Conservation (phyloP, 768 basidiomycete genomes). For the Rhodotorula sphaerocarpa region DNA sequence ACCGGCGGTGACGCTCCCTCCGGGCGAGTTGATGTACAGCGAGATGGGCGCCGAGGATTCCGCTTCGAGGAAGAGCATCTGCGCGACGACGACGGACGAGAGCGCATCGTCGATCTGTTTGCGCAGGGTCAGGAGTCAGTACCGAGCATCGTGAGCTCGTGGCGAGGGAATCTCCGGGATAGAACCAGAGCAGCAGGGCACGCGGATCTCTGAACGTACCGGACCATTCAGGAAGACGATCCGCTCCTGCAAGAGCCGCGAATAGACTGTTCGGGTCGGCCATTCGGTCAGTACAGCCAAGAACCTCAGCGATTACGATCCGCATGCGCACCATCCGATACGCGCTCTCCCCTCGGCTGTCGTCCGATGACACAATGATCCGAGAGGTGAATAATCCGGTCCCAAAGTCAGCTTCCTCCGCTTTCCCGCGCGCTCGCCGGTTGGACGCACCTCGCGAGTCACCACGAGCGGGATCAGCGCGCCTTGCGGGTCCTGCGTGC, state of each 20-base stretch:
- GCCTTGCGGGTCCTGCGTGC: no score
- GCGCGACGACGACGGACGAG: slow-evolving; percentile 78
- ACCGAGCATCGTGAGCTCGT: no score
- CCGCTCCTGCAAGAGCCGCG: slow-evolving; percentile 78
- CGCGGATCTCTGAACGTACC: slow-evolving; percentile 50
- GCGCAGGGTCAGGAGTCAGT: background rate
- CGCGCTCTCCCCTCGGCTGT: slow-evolving; percentile 29
- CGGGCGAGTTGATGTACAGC: slow-evolving; percentile 93
- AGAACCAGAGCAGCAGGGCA: no score
- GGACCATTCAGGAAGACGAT: slow-evolving; percentile 94
- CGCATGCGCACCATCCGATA: slow-evolving; percentile 19
- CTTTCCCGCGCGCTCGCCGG: no score
- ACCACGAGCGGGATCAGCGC: slow-evolving; percentile 20
- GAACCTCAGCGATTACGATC: no score
- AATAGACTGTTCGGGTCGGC: slow-evolving; percentile 54
- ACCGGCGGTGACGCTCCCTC: slow-evolving; percentile 90
- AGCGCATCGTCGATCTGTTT: slow-evolving; percentile 78
- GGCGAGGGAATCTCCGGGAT: no score
- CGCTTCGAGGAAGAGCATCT: slow-evolving; percentile 89
- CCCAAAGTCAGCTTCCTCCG: no score
- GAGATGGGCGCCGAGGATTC: slow-evolving; percentile 90
- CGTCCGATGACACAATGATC: background rate
- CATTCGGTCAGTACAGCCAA: no score
- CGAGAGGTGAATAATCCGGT: no score
- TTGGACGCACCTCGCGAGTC: slow-evolving; percentile 17